phyloP scores from a whole-genome alignment of 495 filamentous ascomycete species.

The Schizothecium vesticola region DNA sequence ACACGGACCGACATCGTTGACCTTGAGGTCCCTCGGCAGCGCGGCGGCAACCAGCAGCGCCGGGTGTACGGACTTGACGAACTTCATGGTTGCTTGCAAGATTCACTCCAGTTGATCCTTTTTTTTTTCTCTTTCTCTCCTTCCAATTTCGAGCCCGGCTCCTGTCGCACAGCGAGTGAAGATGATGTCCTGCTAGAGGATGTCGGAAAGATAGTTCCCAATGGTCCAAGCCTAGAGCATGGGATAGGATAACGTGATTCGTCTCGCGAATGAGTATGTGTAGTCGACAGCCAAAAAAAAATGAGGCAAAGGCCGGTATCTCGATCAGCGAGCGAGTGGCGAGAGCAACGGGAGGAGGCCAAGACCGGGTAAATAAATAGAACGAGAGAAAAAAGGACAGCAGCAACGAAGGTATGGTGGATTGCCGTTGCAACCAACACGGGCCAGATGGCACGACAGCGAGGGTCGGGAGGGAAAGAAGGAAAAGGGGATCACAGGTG shows the following conservation, averaged over 20 bases:
- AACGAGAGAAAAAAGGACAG: not conserved
- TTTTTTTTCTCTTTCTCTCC: not conserved
- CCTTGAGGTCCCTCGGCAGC: slow-evolving; percentile 39
- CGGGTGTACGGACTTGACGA: slow-evolving; percentile 27
- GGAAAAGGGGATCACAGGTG: slow-evolving; percentile 3
- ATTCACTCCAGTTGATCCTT: not conserved
- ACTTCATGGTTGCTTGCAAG: slow-evolving; percentile 21
- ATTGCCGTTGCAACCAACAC: not conserved
- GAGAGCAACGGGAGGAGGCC: not conserved
- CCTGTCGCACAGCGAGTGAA: slow-evolving; percentile 27
- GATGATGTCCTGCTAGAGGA: slow-evolving; percentile 5
- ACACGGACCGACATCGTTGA: slow-evolving; percentile 36
- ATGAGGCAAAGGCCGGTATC: not conserved
- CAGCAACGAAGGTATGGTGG: not conserved
- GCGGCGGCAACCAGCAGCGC: slow-evolving; percentile 27
- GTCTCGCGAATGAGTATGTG: not conserved
- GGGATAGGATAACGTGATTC: not conserved
- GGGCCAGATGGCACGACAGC: not conserved
- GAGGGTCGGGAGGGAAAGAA: not conserved
- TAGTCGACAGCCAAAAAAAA: not conserved
- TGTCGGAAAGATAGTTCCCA: not conserved
- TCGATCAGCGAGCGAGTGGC: not conserved
- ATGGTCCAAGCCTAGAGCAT: not conserved
- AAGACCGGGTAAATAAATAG: not conserved
- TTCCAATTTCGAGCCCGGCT: not conserved